These are phyloP conservation scores for Lineolata rhizophorae DNA, from an alignment of 495 filamentous ascomycete species.

Conservation along the genomic window DNA sequence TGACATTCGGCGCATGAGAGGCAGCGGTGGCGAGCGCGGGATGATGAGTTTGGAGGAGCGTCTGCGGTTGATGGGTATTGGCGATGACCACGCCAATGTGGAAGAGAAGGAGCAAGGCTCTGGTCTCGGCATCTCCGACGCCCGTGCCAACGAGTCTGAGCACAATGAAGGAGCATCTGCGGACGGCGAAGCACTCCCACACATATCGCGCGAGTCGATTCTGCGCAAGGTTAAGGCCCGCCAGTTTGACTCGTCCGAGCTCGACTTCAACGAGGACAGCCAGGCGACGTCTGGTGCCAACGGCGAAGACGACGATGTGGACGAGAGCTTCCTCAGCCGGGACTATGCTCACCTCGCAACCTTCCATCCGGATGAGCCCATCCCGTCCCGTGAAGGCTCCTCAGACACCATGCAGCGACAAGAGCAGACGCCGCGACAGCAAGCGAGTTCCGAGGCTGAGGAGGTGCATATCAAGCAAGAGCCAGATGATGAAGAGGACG, in stretches of 20 bases:
- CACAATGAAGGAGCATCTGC: background rate
- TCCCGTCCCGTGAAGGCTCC: conserved; percentile 58
- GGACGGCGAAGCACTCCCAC: conserved; percentile 22
- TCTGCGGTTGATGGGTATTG: conserved; percentile 61
- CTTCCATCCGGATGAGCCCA: conserved; percentile 67
- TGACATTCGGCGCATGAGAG: conserved; percentile 45
- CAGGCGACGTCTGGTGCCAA: too few species aligned
- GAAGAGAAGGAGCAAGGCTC: conserved; percentile 6
- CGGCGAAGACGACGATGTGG: conserved; percentile 4
- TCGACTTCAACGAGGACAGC: too few species aligned
- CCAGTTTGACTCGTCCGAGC: conserved; percentile 27
- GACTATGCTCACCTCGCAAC: conserved; percentile 19
- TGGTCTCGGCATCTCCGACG: too few species aligned
- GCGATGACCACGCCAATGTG: conserved; percentile 10
- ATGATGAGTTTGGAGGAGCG: conserved; percentile 67
- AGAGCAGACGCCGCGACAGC: too few species aligned
- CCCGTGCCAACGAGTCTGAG: too few species aligned
- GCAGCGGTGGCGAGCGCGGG: conserved; percentile 16
- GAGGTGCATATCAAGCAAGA: conserved; percentile 43
- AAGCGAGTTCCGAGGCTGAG: conserved; percentile 25
- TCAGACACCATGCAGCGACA: too few species aligned
- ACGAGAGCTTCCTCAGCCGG: background rate
- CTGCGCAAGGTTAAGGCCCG: conserved; percentile 58
- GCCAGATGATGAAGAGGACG: conserved; percentile 36
- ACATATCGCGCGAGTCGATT: conserved; percentile 85